phyloP scores from a whole-genome alignment of 345 rosid species.

The Boechera divaricarpa region DNA sequence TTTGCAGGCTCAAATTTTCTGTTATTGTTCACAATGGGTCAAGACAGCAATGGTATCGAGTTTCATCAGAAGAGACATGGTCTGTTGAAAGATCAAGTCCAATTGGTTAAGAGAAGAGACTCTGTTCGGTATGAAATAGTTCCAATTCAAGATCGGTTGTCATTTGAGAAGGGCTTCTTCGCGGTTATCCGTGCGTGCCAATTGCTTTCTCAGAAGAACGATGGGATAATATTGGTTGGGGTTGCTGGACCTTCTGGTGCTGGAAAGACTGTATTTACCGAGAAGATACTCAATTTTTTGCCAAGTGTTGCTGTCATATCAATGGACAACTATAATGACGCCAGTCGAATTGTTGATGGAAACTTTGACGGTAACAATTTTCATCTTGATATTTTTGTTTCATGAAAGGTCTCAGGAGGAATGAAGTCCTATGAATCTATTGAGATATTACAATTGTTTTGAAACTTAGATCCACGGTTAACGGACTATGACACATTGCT shows the following conservation, averaged over 20 bases:
- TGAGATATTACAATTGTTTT: slow-evolving; percentile 28
- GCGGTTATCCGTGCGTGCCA: slow-evolving; percentile 91
- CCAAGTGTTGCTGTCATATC: slow-evolving; percentile 92
- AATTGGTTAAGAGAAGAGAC: slow-evolving; percentile 73
- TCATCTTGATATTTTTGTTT: background rate
- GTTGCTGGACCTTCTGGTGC: slow-evolving; percentile 99
- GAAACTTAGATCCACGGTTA: slow-evolving; percentile 83
- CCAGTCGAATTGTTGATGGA: slow-evolving; percentile 91
- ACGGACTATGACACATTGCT: slow-evolving; percentile 95
- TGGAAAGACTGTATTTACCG: slow-evolving; percentile 95
- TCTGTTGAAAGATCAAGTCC: slow-evolving; percentile 89
- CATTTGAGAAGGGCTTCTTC: slow-evolving; percentile 95
- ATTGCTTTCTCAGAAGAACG: slow-evolving; percentile 82
- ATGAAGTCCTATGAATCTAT: slow-evolving; percentile 3
- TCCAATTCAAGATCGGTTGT: slow-evolving; percentile 70
- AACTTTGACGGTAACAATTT: slow-evolving; percentile 79
- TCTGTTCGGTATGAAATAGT: slow-evolving; percentile 71
- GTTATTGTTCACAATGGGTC: slow-evolving; percentile 52
- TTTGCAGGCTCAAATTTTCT: slow-evolving; percentile 28
- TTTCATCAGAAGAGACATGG: slow-evolving; percentile 65
- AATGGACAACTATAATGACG: slow-evolving; percentile 92
- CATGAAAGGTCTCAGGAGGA: slow-evolving; percentile 10
- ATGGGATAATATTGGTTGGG: slow-evolving; percentile 85
- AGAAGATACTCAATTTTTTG: slow-evolving; percentile 84
- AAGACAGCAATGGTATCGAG: slow-evolving; percentile 59